A percentile compares a stretch with the other conserved stretches of the same genome.
Conservation (phyloP, 129 eudicot species). For the Kitagawia praeruptora region DNA sequence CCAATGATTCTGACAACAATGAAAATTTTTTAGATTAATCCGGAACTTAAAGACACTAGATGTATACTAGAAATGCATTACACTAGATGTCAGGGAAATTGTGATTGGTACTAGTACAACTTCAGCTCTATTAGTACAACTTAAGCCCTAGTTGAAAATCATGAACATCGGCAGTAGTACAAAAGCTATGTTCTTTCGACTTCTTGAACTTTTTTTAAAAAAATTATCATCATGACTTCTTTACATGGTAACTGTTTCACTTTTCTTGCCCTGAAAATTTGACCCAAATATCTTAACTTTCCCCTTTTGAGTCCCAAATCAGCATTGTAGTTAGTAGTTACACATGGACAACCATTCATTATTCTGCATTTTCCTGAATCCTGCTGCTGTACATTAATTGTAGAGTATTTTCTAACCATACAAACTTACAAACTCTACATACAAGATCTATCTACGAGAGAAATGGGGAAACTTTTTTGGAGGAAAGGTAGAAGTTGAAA, state of each 20-base stretch:
- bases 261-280: background rate
- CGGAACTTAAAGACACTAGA: too few relatives aligned
- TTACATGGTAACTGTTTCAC: slow-evolving; percentile 2
- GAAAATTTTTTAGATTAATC: too few relatives aligned
- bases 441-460: background rate
- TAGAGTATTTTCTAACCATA: background rate
- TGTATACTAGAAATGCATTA: too few relatives aligned
- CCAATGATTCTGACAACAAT: too few relatives aligned
- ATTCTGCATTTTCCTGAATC: slow-evolving; percentile 10
- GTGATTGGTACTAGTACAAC: too few relatives aligned
- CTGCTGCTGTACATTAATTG: slow-evolving; percentile 15
- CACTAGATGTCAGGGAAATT: too few relatives aligned
- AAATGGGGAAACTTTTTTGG: background rate
- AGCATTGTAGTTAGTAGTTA: slow-evolving; percentile 19
- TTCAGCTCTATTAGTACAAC: too few relatives aligned
- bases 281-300: background rate
- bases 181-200: too few relatives aligned
- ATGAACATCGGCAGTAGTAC: too few relatives aligned
- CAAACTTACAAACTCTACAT: slow-evolving; percentile 3
- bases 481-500: slow-evolving; percentile 7
- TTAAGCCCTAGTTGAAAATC: too few relatives aligned
- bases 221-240: too few relatives aligned
- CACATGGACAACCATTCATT: slow-evolving; percentile 20
- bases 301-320: slow-evolving; percentile 20
- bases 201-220: too few relatives aligned